A percentile compares a stretch with the other conserved stretches of the same genome.
Conservation (phyloP, 495 filamentous ascomycete genomes). For the Glutinoglossum americanum region DNA sequence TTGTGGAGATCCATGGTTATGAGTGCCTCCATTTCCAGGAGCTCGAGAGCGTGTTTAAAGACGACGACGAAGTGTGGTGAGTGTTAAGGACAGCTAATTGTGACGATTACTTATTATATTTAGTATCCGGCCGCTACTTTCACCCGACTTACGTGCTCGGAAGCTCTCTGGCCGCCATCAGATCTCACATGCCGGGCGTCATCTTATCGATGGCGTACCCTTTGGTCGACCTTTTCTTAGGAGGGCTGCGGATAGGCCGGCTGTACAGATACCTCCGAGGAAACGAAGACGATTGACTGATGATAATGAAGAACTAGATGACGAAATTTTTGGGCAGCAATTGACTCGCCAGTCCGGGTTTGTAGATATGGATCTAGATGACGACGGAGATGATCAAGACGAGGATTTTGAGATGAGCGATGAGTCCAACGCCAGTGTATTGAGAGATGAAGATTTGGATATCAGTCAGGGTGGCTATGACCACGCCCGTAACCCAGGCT, state of each 20-base stretch:
- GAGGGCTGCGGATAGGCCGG: conserved; percentile 36
- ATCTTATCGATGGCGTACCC: conserved; percentile 72
- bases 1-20: conserved; percentile 60
- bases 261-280: conserved; percentile 49
- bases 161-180: conserved; percentile 64
- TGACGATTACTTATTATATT: conserved; percentile 7
- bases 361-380: conserved; percentile 18
- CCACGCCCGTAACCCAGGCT: background rate
- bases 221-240: conserved; percentile 59
- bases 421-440: conserved; percentile 5
- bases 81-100: conserved; percentile 12
- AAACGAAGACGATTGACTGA: conserved; percentile 42
- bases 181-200: conserved; percentile 58
- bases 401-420: conserved; percentile 8
- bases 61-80: conserved; percentile 71
- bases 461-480: background rate
- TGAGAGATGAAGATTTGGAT: background rate
- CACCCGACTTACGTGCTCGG: conserved; percentile 50
- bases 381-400: conserved; percentile 21
- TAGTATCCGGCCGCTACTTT: conserved; percentile 65
- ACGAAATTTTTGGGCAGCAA: conserved; percentile 3
- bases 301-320: conserved; percentile 16
- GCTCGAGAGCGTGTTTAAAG: conserved; percentile 45
- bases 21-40: conserved; percentile 80
- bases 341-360: background rate